A percentile compares a stretch with the other conserved stretches of the same genome.
These are phyloP conservation scores for Amanita exitialis DNA, from an alignment of 768 basidiomycete species.

Conservation along the genomic window DNA sequence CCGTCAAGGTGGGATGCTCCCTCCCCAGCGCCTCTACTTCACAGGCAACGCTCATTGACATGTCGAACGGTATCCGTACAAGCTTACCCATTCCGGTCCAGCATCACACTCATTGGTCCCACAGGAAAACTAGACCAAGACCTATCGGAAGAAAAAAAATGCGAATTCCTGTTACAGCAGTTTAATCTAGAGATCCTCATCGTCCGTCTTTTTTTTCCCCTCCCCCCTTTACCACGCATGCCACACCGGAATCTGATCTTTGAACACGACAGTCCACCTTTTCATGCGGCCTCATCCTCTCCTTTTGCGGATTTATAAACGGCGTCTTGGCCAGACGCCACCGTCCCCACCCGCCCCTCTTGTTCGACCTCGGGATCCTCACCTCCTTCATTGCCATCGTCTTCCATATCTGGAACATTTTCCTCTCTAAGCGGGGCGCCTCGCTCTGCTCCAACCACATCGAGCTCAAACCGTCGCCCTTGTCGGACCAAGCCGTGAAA, in stretches of 20 bases:
- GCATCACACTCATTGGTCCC: not conserved
- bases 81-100: not conserved
- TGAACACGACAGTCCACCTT: not conserved
- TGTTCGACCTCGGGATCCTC: not conserved
- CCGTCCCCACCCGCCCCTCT: not conserved
- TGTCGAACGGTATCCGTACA: not conserved
- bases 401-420: not conserved
- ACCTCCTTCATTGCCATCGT: not conserved
- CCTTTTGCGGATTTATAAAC: not conserved
- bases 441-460: not conserved
- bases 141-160: not conserved
- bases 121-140: not conserved
- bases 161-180: not conserved
- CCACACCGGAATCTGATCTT: not conserved
- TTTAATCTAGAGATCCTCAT: not conserved
- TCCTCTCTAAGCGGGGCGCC: not conserved
- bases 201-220: not conserved
- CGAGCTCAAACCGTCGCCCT: not conserved
- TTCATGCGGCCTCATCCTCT: not conserved
- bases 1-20: not conserved
- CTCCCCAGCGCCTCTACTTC: not conserved
- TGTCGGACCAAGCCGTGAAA: not conserved
- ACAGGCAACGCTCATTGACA: not conserved
- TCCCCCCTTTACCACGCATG: not conserved
- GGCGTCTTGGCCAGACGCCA: not conserved